Evolutionary conservation across 202 grass and related monocot species (phyloP).

Genomic region (Elaeis oleifera): DNA sequence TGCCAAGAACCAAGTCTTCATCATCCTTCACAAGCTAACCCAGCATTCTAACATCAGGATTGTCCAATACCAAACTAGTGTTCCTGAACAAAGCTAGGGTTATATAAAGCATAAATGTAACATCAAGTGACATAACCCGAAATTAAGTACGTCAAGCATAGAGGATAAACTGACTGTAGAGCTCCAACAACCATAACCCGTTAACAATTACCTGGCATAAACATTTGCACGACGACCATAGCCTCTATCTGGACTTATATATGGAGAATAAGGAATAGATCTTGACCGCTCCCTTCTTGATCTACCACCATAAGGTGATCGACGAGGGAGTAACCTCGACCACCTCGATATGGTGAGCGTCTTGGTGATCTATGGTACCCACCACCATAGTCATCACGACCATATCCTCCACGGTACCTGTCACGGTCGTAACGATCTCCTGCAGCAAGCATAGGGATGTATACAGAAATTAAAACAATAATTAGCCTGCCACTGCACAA

Average conservation of each 20-base stretch:
- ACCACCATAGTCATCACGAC: conserved; percentile 13
- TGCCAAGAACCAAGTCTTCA: too few relatives aligned
- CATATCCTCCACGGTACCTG: not conserved
- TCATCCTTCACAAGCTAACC: too few relatives aligned
- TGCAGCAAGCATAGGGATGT: not conserved
- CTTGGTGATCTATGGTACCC: conserved; percentile 13
- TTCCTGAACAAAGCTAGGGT: too few relatives aligned
- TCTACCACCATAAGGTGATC: conserved; percentile 15
- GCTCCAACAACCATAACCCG: too few relatives aligned
- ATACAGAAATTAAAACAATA: not conserved
- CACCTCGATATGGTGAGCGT: conserved; percentile 9
- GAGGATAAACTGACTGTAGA: too few relatives aligned
- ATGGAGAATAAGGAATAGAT: conserved; percentile 1
- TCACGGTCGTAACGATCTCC: conserved; percentile 4
- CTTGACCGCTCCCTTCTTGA: conserved; percentile 7
- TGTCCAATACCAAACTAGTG: too few relatives aligned
- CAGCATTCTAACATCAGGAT: too few relatives aligned
- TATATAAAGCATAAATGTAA: too few relatives aligned
- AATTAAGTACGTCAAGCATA: not conserved
- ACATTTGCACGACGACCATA: conserved; percentile 5
- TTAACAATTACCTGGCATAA: not conserved
- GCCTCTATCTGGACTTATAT: not conserved
- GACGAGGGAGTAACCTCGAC: not conserved
- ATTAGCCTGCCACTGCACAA: too few relatives aligned
- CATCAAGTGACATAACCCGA: not conserved